Conservation (phyloP, 257 asterid genomes). For the Primulina huaijiensis region DNA sequence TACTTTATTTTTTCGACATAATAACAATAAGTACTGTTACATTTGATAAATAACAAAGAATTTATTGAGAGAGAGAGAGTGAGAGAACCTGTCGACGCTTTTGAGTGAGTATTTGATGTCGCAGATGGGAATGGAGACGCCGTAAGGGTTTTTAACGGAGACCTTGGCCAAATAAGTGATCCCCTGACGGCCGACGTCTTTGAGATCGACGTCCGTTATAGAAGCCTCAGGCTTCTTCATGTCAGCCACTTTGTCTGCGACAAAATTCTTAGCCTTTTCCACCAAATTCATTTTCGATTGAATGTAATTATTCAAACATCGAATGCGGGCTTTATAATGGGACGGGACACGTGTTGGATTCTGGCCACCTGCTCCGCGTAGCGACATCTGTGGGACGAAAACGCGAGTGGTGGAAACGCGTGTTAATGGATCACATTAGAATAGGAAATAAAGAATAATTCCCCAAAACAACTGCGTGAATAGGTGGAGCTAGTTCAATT, state of each 20-base stretch:
- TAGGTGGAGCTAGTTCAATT: too few relatives aligned
- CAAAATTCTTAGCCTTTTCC: conserved; percentile 60
- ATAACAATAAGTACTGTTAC: too few relatives aligned
- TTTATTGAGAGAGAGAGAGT: too few relatives aligned
- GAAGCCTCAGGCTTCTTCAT: conserved; percentile 68
- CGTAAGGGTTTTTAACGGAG: conserved; percentile 56
- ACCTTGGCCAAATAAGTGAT: conserved; percentile 56
- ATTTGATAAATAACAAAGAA: too few relatives aligned
- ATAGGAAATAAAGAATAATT: too few relatives aligned
- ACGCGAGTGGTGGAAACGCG: too few relatives aligned
- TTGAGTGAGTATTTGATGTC: conserved; percentile 60
- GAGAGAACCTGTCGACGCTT: conserved; percentile 39
- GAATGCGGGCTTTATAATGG: too few relatives aligned
- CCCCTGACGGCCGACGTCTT: conserved; percentile 46
- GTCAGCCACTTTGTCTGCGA: conserved; percentile 42
- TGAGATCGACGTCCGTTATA: conserved; percentile 67
- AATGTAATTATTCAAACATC: too few relatives aligned
- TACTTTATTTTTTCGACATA: too few relatives aligned
- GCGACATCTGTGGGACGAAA: too few relatives aligned
- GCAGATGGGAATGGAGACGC: conserved; percentile 55
- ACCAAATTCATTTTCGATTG: conserved; percentile 37
- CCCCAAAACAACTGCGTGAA: too few relatives aligned
- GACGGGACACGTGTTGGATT: not conserved
- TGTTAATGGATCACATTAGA: too few relatives aligned
- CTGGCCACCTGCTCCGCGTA: not conserved